Base-by-base conservation (phyloP, 306 rosid genomes). In the Mimosa bimucronata region DNA sequence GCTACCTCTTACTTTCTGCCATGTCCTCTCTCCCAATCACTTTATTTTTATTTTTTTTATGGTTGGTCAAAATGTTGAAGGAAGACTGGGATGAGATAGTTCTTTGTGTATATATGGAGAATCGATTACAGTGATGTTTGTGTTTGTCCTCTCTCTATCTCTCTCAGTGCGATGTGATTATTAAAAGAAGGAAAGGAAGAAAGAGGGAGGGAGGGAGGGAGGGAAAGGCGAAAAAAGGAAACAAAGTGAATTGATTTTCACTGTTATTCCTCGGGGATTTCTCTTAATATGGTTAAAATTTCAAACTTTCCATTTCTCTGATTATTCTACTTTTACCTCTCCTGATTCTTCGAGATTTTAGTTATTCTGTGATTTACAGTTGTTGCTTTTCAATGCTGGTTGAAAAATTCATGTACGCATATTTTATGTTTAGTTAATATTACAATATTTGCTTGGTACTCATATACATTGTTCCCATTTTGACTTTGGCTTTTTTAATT, bases 41-140 rank as follows among this genome's bases (percentile, higher is more conserved):
- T n/a, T n/a, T n/a, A n/a, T n/a, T 34, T 34, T 34, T 34, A 34
- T 34, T n/a, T 11, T 26, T 55, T 76, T 66, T 37, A 55, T 85
- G 46, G 70, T 12, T 25, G 26, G 83, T 81, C 85, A 85, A 85
- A 81, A 73, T 70, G 66, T 70, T 41, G 65, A 79, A 41, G 46
- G 15, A 15, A 6, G 71, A 11, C 48, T 7, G 38, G 18, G 6
- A 23, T 52, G 5, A 46, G 2, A 23, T 52, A 3, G 72, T 65
- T n/a, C 10, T 15, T 30, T 31, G 18, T 28, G 41, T 73, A 10
- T n/a, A 31, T 44, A 7, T n/a, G 23, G 6, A 68, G 14, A 19
- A 40, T 38, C 14, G 1, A 8, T 34, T 1, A 37, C 13, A 37
- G 28, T 10, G 50, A 66, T 3, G 0, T 21, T 34, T 34, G 38